phyloP scores from a whole-genome alignment of 2,329 filamentous ascomycete species.

The Acrocalymma vagum region DNA sequence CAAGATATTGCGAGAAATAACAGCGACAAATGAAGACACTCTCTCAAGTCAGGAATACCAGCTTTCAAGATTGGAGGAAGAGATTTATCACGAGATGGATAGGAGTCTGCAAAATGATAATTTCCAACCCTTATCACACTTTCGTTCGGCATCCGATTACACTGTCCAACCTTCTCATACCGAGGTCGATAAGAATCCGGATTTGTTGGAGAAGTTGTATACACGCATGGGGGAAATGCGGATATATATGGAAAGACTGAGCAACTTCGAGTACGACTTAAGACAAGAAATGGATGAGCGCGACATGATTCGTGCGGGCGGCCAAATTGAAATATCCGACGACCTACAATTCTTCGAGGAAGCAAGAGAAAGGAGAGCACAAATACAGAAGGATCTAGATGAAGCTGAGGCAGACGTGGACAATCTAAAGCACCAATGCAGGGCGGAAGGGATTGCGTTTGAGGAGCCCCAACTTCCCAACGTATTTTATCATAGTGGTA shows the following conservation, averaged over 20 bases:
- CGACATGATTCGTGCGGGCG: constrained; percentile 6
- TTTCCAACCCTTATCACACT: not conserved
- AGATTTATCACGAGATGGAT: constrained; percentile 11
- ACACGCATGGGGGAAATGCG: constrained; percentile 16
- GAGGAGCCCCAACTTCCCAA: constrained; percentile 13
- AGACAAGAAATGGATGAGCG: constrained; percentile 13
- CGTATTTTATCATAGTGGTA: not conserved
- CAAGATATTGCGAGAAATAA: constrained; percentile 1
- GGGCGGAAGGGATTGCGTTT: constrained; percentile 9
- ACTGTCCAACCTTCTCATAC: not conserved
- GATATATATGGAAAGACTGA: constrained; percentile 13
- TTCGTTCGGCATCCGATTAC: no score
- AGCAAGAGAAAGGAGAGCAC: not conserved
- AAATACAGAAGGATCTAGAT: constrained; percentile 12
- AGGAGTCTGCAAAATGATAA: constrained; percentile 5
- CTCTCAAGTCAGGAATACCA: constrained; percentile 14
- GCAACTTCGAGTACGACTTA: constrained; percentile 17
- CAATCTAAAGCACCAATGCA: constrained; percentile 11
- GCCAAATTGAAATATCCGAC: constrained; percentile 1
- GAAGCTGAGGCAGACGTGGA: constrained; percentile 8
- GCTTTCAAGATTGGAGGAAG: constrained; percentile 10
- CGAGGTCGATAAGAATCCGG: not conserved
- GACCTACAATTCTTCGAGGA: constrained; percentile 15
- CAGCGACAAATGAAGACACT: constrained; percentile 7
- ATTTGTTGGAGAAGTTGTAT: constrained; percentile 13